Evolutionary conservation across 1,284 basidiomycete species (phyloP), one percentile per base, ranked within the genome.

Genomic region (Boletus smithii): DNA sequence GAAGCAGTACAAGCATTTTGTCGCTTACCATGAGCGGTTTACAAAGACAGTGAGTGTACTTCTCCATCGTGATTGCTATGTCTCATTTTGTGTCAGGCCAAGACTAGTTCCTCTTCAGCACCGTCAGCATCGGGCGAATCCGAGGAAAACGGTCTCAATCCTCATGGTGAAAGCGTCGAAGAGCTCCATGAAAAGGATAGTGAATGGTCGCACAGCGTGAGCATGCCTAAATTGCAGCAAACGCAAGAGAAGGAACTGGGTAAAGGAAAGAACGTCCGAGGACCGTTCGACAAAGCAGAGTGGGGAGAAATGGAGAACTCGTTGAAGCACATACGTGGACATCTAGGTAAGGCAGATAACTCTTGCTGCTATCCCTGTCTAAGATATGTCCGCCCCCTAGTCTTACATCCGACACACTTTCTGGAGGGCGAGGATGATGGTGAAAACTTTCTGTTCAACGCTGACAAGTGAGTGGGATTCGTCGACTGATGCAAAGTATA

Each of bases 1-100:
- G 95, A 92, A 93, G 59, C 88, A 91, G 62, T 95, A 95, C 72
- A 94, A 86, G 64, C 87, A 93, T 51, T 95, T 91, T 58, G 67
- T 85, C 33, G 69, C 77, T 27, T 78, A 90, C 60, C 85, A 90
- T 50, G 91, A 92, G 55, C 81, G 88, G 26, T 69, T 91, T 52
- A 80, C 75, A 56, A 85, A 81, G 68, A 76, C 76, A 29, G 86
- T 87, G 58, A 53, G 76, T 18, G 16, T 38, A 10, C 23, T 2
- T 30, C 11, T 7, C 22, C 11, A 3, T 20, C 24, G 10, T n/a
- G 13, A 17, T 8, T 24, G 8, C 24, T 23, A 40, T 22, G 37
- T 55, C 26, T 54, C 8, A 36, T 43, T 24, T 6, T 38, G 14
- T 46, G 14, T 51, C 80, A 65, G 84, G 65, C 69, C 33, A 77